Base-by-base conservation (phyloP, 176 grass and related monocot species). In the Avena sativa region DNA sequence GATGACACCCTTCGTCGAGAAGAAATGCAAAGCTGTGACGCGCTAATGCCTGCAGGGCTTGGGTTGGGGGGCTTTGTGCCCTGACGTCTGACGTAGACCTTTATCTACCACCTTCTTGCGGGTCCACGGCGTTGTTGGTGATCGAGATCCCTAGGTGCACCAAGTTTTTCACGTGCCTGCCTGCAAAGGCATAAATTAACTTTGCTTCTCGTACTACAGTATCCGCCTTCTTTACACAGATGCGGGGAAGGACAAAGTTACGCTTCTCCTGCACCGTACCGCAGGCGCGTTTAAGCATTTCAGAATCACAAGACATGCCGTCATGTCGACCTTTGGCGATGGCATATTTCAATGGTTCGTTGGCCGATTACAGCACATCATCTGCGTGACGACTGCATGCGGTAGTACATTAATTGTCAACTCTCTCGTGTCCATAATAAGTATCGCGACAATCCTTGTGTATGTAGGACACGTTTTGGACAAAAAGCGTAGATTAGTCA, bases 11-110 rank as follows among this genome's bases (percentile, higher is more conserved):
- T 60, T 71, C 9, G 52, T 6, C 5, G 71, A 49, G 69, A 86
- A 44, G 9, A 13, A 4, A 34, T 9, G 19, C 49, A 53, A 78
- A 90, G 72, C 2, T 56, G 43, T 55, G 73, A 32, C 73, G 62
- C 67, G 16, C 38, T 38, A 14, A 38, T 60, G 76, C 71, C 9
- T 68, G 36, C 71, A 61, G 26, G 21, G 53, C 28, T 26, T 6
- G 58, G 53, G 32, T 34, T 34, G 32, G 32, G 32, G 66, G 71
- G 12, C 11, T 55, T 51, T 46, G 32, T 46, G 15, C 5, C 88
- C 55, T 57, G 74, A 84, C 47, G 74, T 79, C 55, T 57, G 74
- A 84, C 47, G 65, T 57, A 40, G 89, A 91, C 89, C 65, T 87
- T 83, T 84, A 84, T 84, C 89, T 80, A 84, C 89, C 74, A 12